Evolutionary conservation across 345 rosid species (phyloP), one percentile per base, ranked within the genome.

Genomic region (Citrus inodora): DNA sequence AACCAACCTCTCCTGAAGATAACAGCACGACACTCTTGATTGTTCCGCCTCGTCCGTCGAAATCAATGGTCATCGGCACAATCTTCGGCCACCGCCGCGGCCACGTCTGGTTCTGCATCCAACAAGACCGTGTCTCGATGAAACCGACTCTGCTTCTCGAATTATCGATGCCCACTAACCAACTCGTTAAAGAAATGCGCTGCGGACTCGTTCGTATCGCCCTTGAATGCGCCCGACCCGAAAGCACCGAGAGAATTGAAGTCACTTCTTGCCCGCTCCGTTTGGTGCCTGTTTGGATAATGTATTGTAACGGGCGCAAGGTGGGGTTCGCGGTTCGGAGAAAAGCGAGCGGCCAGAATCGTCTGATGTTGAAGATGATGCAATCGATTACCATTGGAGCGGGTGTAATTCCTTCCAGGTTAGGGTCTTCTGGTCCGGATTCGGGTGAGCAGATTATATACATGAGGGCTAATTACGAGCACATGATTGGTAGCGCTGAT

Each of bases 51-150:
- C 90, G 95, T 51, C 94, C 88, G 6, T 93, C 97, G 37, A 92
- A 86, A 87, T 86, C 98, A 24, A 91, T 93, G 94, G 97, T 87
- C 40, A 89, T 88, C 64, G 98, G 98, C 5, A 95, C 98, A 25
- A 85, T 95, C 25, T 95, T 91, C 81, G 98, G 97, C 11, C 83
- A 80, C 56, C 93, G 94, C 61, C 89, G 91, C 25, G 95, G 98
- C 73, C 97, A 91, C 83, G 97, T 92, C 51, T 93, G 97, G 94
- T 88, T 95, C 90, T 92, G 97, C 71, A 71, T 95, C 83, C 98
- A 95, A 67, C 89, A 88, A 76, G 86, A 92, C 81, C 97, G 92
- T 82, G 94, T 90, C 86, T 87, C 95, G 38, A 69, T 85, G 0
- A 90, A 84, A 74, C 95, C 95, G n/a, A 56, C 86, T 61, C 91